Conservation (phyloP, 495 filamentous ascomycete species). For the Neurospora sp. region DNA sequence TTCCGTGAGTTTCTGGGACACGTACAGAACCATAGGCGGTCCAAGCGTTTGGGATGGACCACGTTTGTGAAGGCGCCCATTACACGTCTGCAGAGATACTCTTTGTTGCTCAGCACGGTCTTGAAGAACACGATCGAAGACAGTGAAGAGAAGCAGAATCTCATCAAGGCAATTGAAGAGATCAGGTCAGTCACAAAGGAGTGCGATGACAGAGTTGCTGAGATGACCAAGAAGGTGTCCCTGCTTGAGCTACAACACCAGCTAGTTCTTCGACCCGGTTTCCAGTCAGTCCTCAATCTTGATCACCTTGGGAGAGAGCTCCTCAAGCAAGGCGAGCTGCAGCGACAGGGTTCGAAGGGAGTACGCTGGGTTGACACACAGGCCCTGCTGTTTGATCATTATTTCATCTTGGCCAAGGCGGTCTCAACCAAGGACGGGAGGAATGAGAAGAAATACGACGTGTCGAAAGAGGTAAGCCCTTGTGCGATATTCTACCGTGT, state of each 20-base stretch:
- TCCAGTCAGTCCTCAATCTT: conserved; percentile 84
- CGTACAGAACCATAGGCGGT: conserved; percentile 67
- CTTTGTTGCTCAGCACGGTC: conserved; percentile 71
- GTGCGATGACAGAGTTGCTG: conserved; percentile 88
- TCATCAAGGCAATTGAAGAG: conserved; percentile 84
- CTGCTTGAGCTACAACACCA: conserved; percentile 75
- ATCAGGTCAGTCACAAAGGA: conserved; percentile 85
- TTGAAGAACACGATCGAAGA: conserved; percentile 75
- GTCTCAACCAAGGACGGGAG: conserved; percentile 55
- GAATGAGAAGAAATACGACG: conserved; percentile 83
- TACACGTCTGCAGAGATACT: conserved; percentile 84
- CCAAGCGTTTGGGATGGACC: conserved; percentile 81
- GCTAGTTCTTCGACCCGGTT: conserved; percentile 72
- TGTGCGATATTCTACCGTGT: not conserved
- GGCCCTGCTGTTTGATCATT: conserved; percentile 91
- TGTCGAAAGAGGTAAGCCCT: conserved; percentile 70
- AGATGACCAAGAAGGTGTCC: conserved; percentile 86
- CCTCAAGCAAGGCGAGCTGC: conserved; percentile 81
- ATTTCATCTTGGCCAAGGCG: conserved; percentile 83
- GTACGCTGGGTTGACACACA: conserved; percentile 89
- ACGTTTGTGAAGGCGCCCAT: conserved; percentile 91
- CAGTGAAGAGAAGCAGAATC: conserved; percentile 80
- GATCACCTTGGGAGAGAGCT: conserved; percentile 86
- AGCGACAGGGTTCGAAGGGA: conserved; percentile 73
- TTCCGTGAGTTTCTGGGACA: conserved; percentile 82